Evolutionary conservation across 805 yeast genomes (phyloP).

Genomic region (Blastobotrys chiropterorum): DNA sequence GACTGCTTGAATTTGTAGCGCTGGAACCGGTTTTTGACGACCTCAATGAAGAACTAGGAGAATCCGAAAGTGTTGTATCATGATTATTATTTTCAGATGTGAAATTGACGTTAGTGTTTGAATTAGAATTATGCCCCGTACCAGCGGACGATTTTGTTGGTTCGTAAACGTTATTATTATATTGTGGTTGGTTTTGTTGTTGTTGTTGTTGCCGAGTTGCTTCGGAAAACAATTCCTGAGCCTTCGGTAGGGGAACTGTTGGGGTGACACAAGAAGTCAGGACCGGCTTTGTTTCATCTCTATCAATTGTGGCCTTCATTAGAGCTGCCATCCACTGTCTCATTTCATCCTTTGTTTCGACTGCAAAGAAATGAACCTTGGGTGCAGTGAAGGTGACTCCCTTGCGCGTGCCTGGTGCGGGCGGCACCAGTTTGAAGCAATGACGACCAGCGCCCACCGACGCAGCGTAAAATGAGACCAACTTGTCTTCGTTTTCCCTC

Average conservation of each 20-base stretch:
- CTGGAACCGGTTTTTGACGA: slow-evolving; percentile 20
- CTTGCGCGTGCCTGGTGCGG: slow-evolving; percentile 93
- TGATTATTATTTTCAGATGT: not conserved
- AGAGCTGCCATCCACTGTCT: slow-evolving; percentile 91
- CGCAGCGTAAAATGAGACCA: slow-evolving; percentile 83
- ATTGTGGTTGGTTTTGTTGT: not conserved
- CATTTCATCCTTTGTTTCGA: slow-evolving; percentile 86
- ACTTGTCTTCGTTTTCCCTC: slow-evolving; percentile 69
- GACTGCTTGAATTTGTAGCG: slow-evolving; percentile 16
- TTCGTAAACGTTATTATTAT: not conserved
- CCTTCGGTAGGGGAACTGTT: slow-evolving; percentile 81
- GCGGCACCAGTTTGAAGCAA: slow-evolving; percentile 86
- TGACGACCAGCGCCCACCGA: slow-evolving; percentile 90
- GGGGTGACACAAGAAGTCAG: slow-evolving; percentile 92
- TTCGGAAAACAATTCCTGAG: slow-evolving; percentile 77
- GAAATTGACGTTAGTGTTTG: not conserved
- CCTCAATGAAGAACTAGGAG: slow-evolving; percentile 18
- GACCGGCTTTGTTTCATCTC: slow-evolving; percentile 88
- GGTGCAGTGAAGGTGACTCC: slow-evolving; percentile 96
- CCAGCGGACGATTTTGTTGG: not conserved
- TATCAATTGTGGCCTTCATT: slow-evolving; percentile 92
- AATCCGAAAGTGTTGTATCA: not conserved
- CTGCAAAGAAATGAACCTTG: slow-evolving; percentile 92
- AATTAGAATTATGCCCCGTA: not conserved
- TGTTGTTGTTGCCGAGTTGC: slow-evolving; percentile 34